A percentile compares a stretch with the other conserved stretches of the same genome.
phyloP scores from a whole-genome alignment of 768 basidiomycete species.

The Mycena capillaripes region DNA sequence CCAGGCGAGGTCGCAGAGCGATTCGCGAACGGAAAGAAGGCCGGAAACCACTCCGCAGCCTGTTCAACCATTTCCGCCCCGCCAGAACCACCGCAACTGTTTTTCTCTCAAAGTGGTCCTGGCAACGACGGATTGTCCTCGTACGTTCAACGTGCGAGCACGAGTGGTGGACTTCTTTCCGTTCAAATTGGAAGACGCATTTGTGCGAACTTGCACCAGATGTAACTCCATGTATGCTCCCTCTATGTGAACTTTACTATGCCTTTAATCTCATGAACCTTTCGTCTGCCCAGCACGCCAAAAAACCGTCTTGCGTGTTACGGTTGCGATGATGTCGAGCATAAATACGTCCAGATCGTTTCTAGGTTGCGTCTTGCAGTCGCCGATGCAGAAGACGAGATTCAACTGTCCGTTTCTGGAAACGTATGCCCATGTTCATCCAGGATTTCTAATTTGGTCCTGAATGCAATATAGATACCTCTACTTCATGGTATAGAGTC shows the following conservation, averaged over 20 bases:
- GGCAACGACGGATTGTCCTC: constrained; percentile 47
- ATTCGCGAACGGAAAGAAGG: neutral
- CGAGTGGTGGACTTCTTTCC: constrained; percentile 73
- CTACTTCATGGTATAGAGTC: constrained; percentile 61
- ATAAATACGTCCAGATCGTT: constrained; percentile 61
- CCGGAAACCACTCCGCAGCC: neutral
- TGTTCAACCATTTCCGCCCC: neutral
- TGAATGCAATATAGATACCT: constrained; percentile 49
- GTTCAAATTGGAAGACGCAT: constrained; percentile 60
- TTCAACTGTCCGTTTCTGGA: constrained; percentile 62
- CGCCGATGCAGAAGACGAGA: constrained; percentile 64
- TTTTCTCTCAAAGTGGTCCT: constrained; percentile 48
- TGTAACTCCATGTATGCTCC: constrained; percentile 63
- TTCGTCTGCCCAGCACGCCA: constrained; percentile 55
- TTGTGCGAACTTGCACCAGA: constrained; percentile 62
- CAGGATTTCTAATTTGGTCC: neutral
- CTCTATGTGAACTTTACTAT: neutral
- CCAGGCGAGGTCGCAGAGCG: neutral
- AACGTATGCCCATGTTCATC: constrained; percentile 47
- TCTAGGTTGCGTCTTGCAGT: constrained; percentile 63
- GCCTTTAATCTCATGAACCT: constrained; percentile 6
- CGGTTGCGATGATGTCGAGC: constrained; percentile 66
- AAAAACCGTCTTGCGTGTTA: constrained; percentile 59
- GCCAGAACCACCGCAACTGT: neutral
- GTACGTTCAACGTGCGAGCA: constrained; percentile 60